These are phyloP conservation scores for Pharnaceum exiguum DNA, from an alignment of 148 eudicot species.

Conservation along the genomic window DNA sequence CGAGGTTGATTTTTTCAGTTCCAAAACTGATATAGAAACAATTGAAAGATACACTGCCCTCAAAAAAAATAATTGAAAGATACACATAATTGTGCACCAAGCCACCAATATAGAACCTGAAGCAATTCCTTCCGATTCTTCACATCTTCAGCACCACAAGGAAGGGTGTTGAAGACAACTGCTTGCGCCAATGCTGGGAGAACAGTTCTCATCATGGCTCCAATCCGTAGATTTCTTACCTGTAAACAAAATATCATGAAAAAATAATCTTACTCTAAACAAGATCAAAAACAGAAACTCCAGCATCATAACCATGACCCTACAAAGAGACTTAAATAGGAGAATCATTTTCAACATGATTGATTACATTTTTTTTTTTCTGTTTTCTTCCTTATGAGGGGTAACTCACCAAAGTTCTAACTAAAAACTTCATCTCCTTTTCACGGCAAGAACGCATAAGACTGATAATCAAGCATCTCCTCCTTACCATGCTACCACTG, in stretches of 20 bases:
- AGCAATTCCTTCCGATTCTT: slow-evolving; percentile 54
- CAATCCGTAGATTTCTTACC: slow-evolving; percentile 95
- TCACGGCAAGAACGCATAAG: slow-evolving; percentile 94
- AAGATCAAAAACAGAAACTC: too few species aligned
- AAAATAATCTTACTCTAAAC: not conserved
- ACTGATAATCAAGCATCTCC: slow-evolving; percentile 73
- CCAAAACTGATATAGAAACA: too few species aligned
- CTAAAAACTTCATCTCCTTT: slow-evolving; percentile 92
- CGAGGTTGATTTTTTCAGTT: too few species aligned
- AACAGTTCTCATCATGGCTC: slow-evolving; percentile 96
- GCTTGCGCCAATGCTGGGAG: slow-evolving; percentile 98
- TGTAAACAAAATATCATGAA: slow-evolving; percentile 11
- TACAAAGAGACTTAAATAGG: too few species aligned
- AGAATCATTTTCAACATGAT: not conserved
- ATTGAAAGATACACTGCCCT: too few species aligned
- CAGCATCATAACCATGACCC: too few species aligned
- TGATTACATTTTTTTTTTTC: too few species aligned
- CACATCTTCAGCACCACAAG: slow-evolving; percentile 22
- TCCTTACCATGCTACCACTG: slow-evolving; percentile 75
- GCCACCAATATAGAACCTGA: slow-evolving; percentile 49
- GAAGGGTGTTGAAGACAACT: slow-evolving; percentile 56
- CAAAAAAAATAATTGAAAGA: not conserved
- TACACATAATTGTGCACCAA: not conserved
- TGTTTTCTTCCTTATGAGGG: too few species aligned
- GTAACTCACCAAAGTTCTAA: slow-evolving; percentile 81